Percentiles rank a stretch among this genome's conserved stretches.
Conservation (phyloP, 345 rosid species). For the Boechera retrofracta region DNA sequence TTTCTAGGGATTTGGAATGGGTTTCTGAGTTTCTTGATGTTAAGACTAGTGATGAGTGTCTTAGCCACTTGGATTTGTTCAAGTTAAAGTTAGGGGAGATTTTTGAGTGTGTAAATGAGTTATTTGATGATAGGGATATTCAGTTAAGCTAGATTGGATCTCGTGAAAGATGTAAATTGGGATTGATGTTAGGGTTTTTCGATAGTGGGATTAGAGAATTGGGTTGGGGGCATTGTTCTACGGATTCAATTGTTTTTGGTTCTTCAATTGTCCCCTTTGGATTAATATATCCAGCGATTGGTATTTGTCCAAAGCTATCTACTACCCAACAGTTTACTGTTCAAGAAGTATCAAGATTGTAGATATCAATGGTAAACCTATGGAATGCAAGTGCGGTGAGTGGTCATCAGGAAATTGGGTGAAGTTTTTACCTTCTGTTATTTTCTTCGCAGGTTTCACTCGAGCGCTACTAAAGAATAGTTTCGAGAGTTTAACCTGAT, state of each 20-base stretch:
- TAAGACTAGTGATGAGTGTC: constrained; percentile 45
- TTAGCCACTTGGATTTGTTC: constrained; percentile 49
- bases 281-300: constrained; percentile 78
- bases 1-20: constrained; percentile 46
- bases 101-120: constrained; percentile 63
- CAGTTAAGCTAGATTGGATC: constrained; percentile 73
- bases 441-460: no score
- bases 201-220: constrained; percentile 61
- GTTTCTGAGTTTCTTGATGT: constrained; percentile 59
- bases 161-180: constrained; percentile 35
- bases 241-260: constrained; percentile 66
- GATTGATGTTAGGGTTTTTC: constrained; percentile 48
- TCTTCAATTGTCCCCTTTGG: constrained; percentile 75
- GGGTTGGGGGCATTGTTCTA: constrained; percentile 90
- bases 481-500: no score
- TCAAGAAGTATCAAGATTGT: constrained; percentile 70
- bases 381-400: constrained; percentile 70
- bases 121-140: constrained; percentile 67
- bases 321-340: constrained; percentile 42
- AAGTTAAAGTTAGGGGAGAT: constrained; percentile 47
- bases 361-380: constrained; percentile 70
- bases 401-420: no score
- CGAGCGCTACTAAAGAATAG: no score
- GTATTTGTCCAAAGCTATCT: constrained; percentile 45
- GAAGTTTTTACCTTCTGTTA: no score